Conservation (phyloP, 305 asterid species). For the Solanum hybrid region DNA sequence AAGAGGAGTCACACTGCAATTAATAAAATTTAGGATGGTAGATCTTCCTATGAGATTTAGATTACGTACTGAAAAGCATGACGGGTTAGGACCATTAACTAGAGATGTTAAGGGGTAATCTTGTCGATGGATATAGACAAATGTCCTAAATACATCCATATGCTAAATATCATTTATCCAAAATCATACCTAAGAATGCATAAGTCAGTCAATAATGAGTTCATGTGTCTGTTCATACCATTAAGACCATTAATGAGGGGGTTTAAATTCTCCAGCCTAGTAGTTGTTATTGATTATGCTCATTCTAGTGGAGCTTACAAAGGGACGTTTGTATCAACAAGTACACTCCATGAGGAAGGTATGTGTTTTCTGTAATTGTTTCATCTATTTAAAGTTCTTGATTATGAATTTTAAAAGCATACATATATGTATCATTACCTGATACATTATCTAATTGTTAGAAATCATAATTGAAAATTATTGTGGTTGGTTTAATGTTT, state of each 20-base stretch:
- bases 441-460: background rate
- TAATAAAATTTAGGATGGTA: background rate
- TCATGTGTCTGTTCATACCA: background rate
- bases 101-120: background rate
- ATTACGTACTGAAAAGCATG: background rate
- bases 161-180: background rate
- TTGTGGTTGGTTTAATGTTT: background rate
- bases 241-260: background rate
- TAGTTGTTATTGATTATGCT: background rate
- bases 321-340: background rate
- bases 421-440: background rate
- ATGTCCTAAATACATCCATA: background rate
- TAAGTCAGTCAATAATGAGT: background rate
- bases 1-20: background rate
- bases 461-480: too few species aligned
- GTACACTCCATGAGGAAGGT: background rate
- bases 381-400: too few species aligned
- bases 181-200: background rate
- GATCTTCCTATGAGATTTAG: background rate
- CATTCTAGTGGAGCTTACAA: background rate
- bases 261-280: background rate
- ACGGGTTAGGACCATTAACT: background rate
- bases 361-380: background rate
- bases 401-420: too few species aligned
- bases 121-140: background rate